Evolutionary conservation across 106 monocot species (phyloP).

Genomic region (Vanilla planifolia): DNA sequence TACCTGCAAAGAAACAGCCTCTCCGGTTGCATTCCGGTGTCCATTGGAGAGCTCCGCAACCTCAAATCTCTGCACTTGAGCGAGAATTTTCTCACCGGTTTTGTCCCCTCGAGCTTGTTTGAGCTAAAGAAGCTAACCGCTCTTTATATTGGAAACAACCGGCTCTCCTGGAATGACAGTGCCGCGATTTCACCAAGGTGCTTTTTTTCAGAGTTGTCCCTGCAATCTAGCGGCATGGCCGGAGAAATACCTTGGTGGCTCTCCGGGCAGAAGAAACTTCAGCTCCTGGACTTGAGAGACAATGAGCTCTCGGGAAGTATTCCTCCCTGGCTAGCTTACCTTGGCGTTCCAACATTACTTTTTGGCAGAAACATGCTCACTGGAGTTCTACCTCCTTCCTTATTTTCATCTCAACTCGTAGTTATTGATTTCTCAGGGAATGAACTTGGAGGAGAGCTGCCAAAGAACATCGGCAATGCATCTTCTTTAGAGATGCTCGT

Average conservation of each 20-base stretch:
- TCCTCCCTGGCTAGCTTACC: too few relatives aligned
- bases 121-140: conserved; percentile 8
- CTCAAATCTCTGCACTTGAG: conserved; percentile 10
- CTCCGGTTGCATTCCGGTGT: conserved; percentile 9
- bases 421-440: conserved; percentile 21
- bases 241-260: conserved; percentile 20
- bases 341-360: conserved; percentile 10
- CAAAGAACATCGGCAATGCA: too few relatives aligned
- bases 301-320: too few relatives aligned
- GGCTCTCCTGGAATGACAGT: conserved; percentile 11
- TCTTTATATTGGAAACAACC: conserved; percentile 12
- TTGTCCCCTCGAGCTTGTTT: conserved; percentile 12
- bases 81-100: conserved; percentile 13
- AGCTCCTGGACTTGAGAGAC: too few relatives aligned
- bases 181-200: conserved; percentile 8
- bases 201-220: conserved; percentile 8
- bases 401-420: conserved; percentile 11
- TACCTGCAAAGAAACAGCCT: conserved; percentile 14
- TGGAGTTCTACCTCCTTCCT: conserved; percentile 4
- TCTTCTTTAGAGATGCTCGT: conserved; percentile 19
- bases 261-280: too few relatives aligned
- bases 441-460: conserved; percentile 4
- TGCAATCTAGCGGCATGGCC: conserved; percentile 10
- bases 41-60: neutral
- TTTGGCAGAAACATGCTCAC: conserved; percentile 17